phyloP scores from a whole-genome alignment of 331 rosid species.

The Quercus tomentella region DNA sequence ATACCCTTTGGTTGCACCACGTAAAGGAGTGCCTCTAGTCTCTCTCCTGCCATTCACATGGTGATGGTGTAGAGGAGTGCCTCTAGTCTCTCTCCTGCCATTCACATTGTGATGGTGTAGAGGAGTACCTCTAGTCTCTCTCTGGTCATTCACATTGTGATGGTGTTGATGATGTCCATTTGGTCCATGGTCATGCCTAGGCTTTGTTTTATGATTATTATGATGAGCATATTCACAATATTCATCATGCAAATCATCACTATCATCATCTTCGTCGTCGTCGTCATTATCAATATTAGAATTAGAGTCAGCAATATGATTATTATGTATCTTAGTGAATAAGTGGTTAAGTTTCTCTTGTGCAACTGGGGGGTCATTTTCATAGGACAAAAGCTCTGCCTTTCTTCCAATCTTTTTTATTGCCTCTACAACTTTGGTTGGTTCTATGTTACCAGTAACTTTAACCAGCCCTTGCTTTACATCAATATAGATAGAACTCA shows the following conservation, averaged over 20 bases:
- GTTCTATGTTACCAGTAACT: slow-evolving; percentile 12
- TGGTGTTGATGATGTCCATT: not conserved
- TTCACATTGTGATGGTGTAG: not conserved
- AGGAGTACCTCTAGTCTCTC: not conserved
- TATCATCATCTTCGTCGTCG: not conserved
- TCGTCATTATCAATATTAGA: not conserved
- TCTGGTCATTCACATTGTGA: not conserved
- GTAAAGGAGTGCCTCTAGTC: too few species aligned
- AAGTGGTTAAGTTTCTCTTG: not conserved
- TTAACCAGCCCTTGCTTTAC: not conserved
- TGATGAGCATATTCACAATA: not conserved
- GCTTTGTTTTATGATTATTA: not conserved
- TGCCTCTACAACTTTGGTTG: not conserved
- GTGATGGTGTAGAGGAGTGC: too few species aligned
- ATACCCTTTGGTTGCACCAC: not conserved
- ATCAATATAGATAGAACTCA: not conserved
- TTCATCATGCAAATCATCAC: not conserved
- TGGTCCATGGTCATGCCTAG: not conserved
- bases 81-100: too few species aligned
- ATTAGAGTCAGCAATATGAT: not conserved
- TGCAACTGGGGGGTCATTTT: not conserved
- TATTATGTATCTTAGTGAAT: too few species aligned
- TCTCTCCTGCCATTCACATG: too few species aligned
- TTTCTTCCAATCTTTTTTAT: not conserved
- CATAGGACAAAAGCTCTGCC: not conserved